Evolutionary conservation across 2,329 filamentous ascomycete genomes (phyloP).

Genomic region (Fusarium decemcellulare): DNA sequence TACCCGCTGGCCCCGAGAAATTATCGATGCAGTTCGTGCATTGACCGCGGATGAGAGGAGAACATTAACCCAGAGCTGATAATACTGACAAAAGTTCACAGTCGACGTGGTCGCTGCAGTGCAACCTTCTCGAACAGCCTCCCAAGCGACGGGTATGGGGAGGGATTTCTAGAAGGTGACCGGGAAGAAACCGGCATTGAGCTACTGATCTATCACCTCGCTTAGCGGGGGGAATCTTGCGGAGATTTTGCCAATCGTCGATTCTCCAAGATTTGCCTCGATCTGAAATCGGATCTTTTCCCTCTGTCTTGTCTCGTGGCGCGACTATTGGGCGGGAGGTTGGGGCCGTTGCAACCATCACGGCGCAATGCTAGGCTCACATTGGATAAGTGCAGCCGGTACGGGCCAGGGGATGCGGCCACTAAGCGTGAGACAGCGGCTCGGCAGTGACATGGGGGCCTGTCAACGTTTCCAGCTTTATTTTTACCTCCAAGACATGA

Average conservation of each 20-base stretch:
- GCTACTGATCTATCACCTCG: constrained; percentile 4
- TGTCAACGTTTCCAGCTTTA: constrained; percentile 11
- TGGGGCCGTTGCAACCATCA: constrained; percentile 18
- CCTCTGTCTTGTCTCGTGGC: not conserved
- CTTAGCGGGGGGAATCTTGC: not conserved
- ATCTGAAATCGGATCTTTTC: constrained; percentile 7
- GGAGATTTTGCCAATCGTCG: constrained; percentile 16
- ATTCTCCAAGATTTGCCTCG: constrained; percentile 7
- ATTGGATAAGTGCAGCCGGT: constrained; percentile 22
- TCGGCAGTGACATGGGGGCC: constrained; percentile 24
- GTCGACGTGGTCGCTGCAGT: constrained; percentile 1
- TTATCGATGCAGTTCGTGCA: constrained; percentile 10
- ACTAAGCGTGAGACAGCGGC: constrained; percentile 20
- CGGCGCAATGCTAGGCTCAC: constrained; percentile 6
- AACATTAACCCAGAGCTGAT: not conserved
- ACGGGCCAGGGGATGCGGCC: constrained; percentile 8
- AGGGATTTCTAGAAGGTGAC: not conserved
- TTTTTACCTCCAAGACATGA: constrained; percentile 10
- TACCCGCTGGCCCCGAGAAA: not conserved
- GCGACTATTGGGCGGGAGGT: constrained; percentile 15
- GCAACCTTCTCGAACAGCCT: constrained; percentile 11
- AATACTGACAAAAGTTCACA: not conserved
- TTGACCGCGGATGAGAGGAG: constrained; percentile 3
- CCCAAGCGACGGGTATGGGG: too few relatives aligned
- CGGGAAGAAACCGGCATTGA: constrained; percentile 17